Conservation (phyloP, 1,139 yeast species). For the Debaryomyces fabryi region DNA sequence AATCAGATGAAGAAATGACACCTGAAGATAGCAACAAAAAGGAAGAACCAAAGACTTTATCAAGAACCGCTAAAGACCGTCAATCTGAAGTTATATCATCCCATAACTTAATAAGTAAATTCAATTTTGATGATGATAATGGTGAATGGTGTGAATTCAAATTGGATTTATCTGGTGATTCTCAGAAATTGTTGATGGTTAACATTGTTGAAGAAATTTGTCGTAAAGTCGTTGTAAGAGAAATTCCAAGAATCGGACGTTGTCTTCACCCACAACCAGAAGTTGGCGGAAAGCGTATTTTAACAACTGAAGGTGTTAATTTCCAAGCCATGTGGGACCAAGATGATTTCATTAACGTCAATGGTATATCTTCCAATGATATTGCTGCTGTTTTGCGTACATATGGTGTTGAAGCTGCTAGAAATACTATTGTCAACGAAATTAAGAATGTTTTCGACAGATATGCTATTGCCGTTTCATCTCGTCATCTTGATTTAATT, state of each 20-base stretch:
- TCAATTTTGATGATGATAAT: slow-evolving; percentile 83
- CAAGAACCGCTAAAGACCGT: slow-evolving; percentile 75
- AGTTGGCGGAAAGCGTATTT: slow-evolving; percentile 55
- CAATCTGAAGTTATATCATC: slow-evolving; percentile 77
- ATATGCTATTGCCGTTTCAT: slow-evolving; percentile 91
- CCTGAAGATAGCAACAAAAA: slow-evolving; percentile 27
- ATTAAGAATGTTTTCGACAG: slow-evolving; percentile 95
- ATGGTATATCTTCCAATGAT: slow-evolving; percentile 88
- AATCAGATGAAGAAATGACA: slow-evolving; percentile 25
- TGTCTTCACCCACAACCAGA: slow-evolving; percentile 84
- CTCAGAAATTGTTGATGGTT: slow-evolving; percentile 95
- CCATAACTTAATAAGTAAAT: slow-evolving; percentile 72
- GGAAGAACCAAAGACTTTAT: slow-evolving; percentile 30
- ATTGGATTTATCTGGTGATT: slow-evolving; percentile 79
- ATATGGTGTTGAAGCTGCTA: slow-evolving; percentile 98
- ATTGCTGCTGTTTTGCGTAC: slow-evolving; percentile 86
- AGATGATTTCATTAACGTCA: slow-evolving; percentile 86
- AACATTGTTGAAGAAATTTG: slow-evolving; percentile 93
- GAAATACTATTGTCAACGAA: slow-evolving; percentile 96
- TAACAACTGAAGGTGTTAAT: slow-evolving; percentile 98
- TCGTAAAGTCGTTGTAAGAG: slow-evolving; percentile 88
- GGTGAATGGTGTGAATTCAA: slow-evolving; percentile 96
- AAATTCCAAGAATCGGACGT: slow-evolving; percentile 88
- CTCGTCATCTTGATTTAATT: slow-evolving; percentile 92
- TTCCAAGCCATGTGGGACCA: slow-evolving; percentile 98